Evolutionary conservation across 1,139 yeast genomes (phyloP).

Genomic region (Pneumocystis jirovecii): DNA sequence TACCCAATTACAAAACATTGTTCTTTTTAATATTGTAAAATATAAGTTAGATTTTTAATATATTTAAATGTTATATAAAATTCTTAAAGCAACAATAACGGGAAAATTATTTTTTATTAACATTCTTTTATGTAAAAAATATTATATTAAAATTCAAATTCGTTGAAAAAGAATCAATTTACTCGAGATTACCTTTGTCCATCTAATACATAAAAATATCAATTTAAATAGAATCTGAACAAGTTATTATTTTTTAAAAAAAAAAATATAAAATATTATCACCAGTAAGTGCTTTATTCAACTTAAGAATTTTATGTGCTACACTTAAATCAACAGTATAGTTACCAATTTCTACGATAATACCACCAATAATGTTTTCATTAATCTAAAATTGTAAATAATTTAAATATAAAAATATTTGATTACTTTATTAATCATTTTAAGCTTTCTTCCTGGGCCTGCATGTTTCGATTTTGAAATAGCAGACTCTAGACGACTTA

Average conservation of each 20-base stretch:
- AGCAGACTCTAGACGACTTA: slow-evolving; percentile 67
- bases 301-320: slow-evolving; percentile 67
- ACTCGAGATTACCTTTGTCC: neutral
- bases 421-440: slow-evolving; percentile 46
- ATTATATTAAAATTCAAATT: neutral
- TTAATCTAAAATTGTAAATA: slow-evolving; percentile 31
- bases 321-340: slow-evolving; percentile 90
- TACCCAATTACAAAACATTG: too few relatives aligned
- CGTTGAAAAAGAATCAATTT: neutral
- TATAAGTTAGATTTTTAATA: too few relatives aligned
- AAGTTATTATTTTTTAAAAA: neutral
- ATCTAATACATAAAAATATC: neutral
- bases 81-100: too few relatives aligned
- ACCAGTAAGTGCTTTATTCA: slow-evolving; percentile 71
- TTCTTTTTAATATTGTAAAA: too few relatives aligned
- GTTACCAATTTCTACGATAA: slow-evolving; percentile 92
- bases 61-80: too few relatives aligned
- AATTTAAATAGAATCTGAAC: neutral
- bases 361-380: slow-evolving; percentile 90
- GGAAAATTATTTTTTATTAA: too few relatives aligned
- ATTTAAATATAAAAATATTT: neutral
- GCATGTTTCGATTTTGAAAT: slow-evolving; percentile 66
- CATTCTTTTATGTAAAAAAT: neutral
- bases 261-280: neutral
- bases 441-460: slow-evolving; percentile 73